These are phyloP conservation scores for Balamuthia mandrillaris DNA, from an alignment of 208 protist genomes.

Conservation along the genomic window DNA sequence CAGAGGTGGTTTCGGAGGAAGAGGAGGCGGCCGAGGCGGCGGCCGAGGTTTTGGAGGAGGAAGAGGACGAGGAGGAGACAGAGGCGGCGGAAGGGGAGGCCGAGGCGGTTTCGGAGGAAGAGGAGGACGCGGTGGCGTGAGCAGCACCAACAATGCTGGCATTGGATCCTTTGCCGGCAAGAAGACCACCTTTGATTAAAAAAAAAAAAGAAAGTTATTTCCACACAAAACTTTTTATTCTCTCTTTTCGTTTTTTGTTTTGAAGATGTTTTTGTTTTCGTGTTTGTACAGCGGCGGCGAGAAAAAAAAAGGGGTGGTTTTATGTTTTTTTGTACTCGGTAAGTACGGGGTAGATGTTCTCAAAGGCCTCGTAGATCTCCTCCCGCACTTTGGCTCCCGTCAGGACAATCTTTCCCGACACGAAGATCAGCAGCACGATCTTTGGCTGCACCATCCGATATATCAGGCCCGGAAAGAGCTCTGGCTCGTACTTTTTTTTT, in stretches of 20 bases:
- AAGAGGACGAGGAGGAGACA: not conserved
- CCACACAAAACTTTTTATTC: no score
- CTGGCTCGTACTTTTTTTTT: conserved; percentile 31
- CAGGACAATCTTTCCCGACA: conserved; percentile 87
- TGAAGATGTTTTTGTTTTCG: no score
- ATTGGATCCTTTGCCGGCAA: conserved; percentile 24
- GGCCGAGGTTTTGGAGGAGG: not conserved
- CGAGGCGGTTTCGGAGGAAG: not conserved
- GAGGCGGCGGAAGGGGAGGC: no score
- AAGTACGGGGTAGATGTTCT: conserved; percentile 79
- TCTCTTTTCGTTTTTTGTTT: no score
- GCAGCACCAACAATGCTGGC: not conserved
- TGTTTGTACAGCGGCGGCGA: no score
- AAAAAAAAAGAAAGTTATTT: no score
- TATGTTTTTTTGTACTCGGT: conserved; percentile 64
- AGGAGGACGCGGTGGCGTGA: not conserved
- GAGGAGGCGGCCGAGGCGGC: not conserved
- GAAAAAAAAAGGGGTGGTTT: no score
- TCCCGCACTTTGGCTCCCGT: conserved; percentile 79
- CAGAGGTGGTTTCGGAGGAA: not conserved
- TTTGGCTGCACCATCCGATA: conserved; percentile 82
- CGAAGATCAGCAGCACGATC: conserved; percentile 85
- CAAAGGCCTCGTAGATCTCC: conserved; percentile 74
- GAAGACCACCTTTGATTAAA: conserved; percentile 19
- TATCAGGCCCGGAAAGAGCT: conserved; percentile 76